Evolutionary conservation across 2,329 filamentous ascomycete genomes (phyloP), one percentile per base, ranked within the genome.

Genomic region (Laburnicola sp.): DNA sequence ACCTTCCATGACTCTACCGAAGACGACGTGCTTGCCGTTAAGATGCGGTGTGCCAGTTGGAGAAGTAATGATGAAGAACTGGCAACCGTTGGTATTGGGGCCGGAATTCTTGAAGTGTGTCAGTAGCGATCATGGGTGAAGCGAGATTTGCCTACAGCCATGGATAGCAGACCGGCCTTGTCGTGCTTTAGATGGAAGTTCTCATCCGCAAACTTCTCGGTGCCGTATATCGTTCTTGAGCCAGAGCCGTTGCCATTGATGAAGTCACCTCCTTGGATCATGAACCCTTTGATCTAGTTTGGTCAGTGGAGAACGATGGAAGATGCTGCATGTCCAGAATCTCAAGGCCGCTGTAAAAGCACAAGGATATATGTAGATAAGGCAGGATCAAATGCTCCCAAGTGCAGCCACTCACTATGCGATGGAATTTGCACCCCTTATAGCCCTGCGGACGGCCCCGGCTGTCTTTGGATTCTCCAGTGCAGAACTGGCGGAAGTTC

Each of bases 211-310:
- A 97, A 97, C 39, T 85, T 82, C 63, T 88, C 86, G 44, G 84
- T 86, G 50, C 91, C 91, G 77, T 95, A 97, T 72, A 97, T 96
- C 62, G 84, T 89, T 8, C 86, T 87, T 40, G 87, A 91, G 6
- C 94, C 94, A 0, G 90, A 95, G 45, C 94, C 94, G 73, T 97
- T 89, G 45, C 91, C 90, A 65, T 96, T 91, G 37, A 96, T 78
- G 73, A 97, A 97, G 74, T 99, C 94, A 47, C 94, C 94, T 39
- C 93, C 93, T 74, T 99, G 94, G 66, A 94, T 89, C 93, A 97
- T 97, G 77, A 97, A 97, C 66, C 89, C 88, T 75, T 89, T 89
- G 72, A 97, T 96, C 90, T 95, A 2, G 6, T 4, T 16, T 7
- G 3, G 28, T 68, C 21, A 65, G 59, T 35, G 25, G 30, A 26